A percentile compares a stretch with the other conserved stretches of the same genome.
Evolutionary conservation across 768 basidiomycete species (phyloP).

Genomic region (Lentinula sp.): DNA sequence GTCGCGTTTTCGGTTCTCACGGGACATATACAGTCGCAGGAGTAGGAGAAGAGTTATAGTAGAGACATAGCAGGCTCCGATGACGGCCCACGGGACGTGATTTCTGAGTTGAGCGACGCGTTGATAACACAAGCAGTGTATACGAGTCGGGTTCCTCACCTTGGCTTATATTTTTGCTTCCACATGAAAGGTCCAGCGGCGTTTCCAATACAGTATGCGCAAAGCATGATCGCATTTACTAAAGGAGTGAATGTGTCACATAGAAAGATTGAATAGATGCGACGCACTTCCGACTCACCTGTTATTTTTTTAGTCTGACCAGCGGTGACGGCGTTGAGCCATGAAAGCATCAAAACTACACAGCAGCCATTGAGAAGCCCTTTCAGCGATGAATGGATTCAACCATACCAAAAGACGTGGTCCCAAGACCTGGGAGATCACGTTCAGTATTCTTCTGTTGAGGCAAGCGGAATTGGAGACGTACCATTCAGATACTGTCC

Average conservation of each 20-base stretch:
- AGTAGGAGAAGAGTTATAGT: slow-evolving; percentile 42
- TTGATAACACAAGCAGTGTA: not conserved
- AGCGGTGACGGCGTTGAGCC: slow-evolving; percentile 60
- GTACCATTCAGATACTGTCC: slow-evolving; percentile 47
- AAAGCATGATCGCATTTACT: slow-evolving; percentile 66
- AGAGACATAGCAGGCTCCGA: slow-evolving; percentile 51
- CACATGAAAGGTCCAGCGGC: slow-evolving; percentile 68
- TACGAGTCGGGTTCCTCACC: slow-evolving; percentile 30
- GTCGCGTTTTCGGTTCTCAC: slow-evolving; percentile 64
- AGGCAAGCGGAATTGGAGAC: not conserved
- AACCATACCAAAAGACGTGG: slow-evolving; percentile 42
- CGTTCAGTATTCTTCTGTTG: not conserved
- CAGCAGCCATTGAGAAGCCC: not conserved
- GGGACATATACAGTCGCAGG: slow-evolving; percentile 44
- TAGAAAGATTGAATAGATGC: no score
- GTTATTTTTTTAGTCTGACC: slow-evolving; percentile 66
- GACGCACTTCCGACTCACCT: not conserved
- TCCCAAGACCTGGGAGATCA: slow-evolving; percentile 31
- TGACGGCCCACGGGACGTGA: slow-evolving; percentile 27
- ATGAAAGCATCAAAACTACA: slow-evolving; percentile 47
- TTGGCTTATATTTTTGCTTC: slow-evolving; percentile 59
- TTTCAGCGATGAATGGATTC: not conserved
- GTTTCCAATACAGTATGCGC: slow-evolving; percentile 62
- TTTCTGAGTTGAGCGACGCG: not conserved
- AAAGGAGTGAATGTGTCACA: slow-evolving; percentile 14